Evolutionary conservation across 345 rosid genomes (phyloP).

Genomic region (Rhodomyrtus tomentosa): DNA sequence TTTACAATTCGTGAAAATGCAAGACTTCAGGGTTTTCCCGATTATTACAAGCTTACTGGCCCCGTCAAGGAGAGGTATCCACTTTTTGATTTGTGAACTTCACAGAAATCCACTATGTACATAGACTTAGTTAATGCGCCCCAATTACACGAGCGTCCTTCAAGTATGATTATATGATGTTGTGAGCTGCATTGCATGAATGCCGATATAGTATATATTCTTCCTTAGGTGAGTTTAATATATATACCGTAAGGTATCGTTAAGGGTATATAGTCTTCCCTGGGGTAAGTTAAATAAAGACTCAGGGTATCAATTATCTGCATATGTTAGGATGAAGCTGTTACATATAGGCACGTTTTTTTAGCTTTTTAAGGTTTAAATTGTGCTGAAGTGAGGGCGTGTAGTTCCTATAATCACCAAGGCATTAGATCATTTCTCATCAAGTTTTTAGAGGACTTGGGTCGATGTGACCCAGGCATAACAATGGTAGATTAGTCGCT

Average conservation of each 20-base stretch:
- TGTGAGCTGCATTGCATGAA: neutral
- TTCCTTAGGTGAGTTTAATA: neutral
- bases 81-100: neutral
- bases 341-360: neutral
- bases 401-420: neutral
- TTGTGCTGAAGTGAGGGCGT: neutral
- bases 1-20: slow-evolving; percentile 62
- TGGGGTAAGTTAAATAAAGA: neutral
- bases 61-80: slow-evolving; percentile 50
- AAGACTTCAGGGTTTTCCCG: slow-evolving; percentile 68
- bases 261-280: neutral
- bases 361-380: neutral
- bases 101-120: neutral
- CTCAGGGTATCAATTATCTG: neutral
- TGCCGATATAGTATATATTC: neutral
- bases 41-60: slow-evolving; percentile 48
- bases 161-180: neutral
- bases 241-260: neutral
- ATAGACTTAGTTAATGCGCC: neutral
- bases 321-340: neutral
- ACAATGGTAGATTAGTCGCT: neutral
- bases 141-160: neutral
- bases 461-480: neutral
- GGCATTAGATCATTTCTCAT: neutral
- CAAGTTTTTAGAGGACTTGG: neutral